Conservation (phyloP, 2,329 filamentous ascomycete genomes). For the Colletotrichum chrysophilum region DNA sequence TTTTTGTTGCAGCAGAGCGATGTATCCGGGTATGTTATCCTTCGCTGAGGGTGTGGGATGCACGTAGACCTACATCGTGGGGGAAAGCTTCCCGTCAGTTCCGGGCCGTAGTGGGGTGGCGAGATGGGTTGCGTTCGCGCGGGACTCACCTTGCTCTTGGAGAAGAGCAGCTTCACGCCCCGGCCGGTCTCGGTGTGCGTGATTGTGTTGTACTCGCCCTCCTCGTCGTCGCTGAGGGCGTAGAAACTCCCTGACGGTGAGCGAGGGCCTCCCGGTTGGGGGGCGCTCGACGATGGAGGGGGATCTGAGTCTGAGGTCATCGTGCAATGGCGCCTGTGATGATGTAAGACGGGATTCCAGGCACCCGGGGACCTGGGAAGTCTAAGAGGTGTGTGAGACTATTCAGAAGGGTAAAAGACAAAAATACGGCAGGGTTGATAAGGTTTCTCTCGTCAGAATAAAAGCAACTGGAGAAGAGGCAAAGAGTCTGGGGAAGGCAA, state of each 20-base stretch:
- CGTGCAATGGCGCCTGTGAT: not conserved
- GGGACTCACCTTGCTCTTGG: slow-evolving; percentile 85
- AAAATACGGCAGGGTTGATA: not conserved
- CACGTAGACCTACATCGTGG: slow-evolving; percentile 77
- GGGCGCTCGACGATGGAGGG: slow-evolving; percentile 14
- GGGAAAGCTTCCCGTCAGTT: slow-evolving; percentile 19
- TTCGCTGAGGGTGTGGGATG: slow-evolving; percentile 92
- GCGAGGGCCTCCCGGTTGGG: slow-evolving; percentile 42
- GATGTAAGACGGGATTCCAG: slow-evolving; percentile 10
- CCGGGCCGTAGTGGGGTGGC: not conserved
- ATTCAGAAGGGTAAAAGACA: not conserved
- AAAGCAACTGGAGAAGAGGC: not conserved
- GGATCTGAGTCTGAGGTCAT: slow-evolving; percentile 24
- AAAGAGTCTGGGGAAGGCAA: not conserved
- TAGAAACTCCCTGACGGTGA: slow-evolving; percentile 92
- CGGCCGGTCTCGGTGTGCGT: slow-evolving; percentile 76
- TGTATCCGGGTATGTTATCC: slow-evolving; percentile 94
- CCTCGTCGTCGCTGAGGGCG: slow-evolving; percentile 95
- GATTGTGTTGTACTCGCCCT: slow-evolving; percentile 94
- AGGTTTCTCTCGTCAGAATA: not conserved
- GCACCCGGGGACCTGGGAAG: not conserved
- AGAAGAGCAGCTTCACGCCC: slow-evolving; percentile 92
- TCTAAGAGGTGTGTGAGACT: not conserved
- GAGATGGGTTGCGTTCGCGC: not conserved
- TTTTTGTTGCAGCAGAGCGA: slow-evolving; percentile 93